Conservation (phyloP, 2,329 filamentous ascomycete genomes). For the Polychaeton citri region DNA sequence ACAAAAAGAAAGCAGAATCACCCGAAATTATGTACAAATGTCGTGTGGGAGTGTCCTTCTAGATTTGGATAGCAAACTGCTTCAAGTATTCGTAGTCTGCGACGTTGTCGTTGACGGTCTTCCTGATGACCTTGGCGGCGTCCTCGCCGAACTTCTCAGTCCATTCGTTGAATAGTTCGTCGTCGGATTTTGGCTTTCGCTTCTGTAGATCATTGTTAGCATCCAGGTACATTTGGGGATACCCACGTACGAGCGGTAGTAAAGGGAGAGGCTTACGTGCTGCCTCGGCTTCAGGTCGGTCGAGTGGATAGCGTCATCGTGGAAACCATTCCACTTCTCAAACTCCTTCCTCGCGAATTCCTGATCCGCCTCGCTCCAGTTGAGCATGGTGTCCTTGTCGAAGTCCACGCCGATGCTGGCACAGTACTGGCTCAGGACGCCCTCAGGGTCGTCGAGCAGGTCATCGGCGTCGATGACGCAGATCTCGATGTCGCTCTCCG, state of each 20-base stretch:
- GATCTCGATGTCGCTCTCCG: constrained; percentile 41
- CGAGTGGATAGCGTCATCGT: constrained; percentile 84
- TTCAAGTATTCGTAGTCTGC: constrained; percentile 71
- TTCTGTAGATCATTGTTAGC: too few relatives aligned
- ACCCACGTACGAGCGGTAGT: too few relatives aligned
- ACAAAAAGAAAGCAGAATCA: too few relatives aligned
- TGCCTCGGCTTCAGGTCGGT: constrained; percentile 58
- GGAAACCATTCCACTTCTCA: constrained; percentile 95
- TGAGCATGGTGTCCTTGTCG: constrained; percentile 63
- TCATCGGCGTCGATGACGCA: constrained; percentile 92
- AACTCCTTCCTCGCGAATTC: constrained; percentile 58
- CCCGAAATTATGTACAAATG: too few relatives aligned
- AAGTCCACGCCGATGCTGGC: constrained; percentile 67
- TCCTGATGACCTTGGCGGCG: constrained; percentile 54
- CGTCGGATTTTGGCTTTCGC: constrained; percentile 50
- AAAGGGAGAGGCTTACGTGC: constrained; percentile 36
- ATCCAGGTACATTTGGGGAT: background rate
- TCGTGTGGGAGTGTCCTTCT: too few relatives aligned
- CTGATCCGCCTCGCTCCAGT: constrained; percentile 65
- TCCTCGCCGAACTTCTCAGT: constrained; percentile 59
- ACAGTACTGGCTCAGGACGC: constrained; percentile 68
- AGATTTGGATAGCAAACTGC: constrained; percentile 53
- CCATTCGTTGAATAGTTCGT: constrained; percentile 60
- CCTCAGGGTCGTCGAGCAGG: constrained; percentile 70
- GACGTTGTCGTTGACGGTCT: constrained; percentile 58